Evolutionary conservation across 2,329 filamentous ascomycete species (phyloP).

Genomic region (Chaetomium sp.): DNA sequence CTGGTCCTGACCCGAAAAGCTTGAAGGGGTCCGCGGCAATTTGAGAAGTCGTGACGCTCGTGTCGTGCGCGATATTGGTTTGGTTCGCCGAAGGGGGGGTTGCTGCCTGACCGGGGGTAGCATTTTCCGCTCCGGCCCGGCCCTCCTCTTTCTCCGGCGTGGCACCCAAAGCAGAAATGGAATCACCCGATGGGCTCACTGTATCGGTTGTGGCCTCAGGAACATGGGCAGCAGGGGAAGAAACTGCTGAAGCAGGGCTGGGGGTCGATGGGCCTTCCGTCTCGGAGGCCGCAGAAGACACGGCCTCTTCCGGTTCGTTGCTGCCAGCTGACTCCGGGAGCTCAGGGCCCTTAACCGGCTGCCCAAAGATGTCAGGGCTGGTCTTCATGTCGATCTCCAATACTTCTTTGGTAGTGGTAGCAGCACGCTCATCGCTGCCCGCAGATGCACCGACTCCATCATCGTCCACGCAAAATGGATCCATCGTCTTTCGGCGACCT

Average conservation of each 20-base stretch:
- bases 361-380: conserved; percentile 32
- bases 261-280: background rate
- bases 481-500: conserved; percentile 22
- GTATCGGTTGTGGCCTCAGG: background rate
- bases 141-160: background rate
- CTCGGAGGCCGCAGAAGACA: background rate
- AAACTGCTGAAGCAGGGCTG: background rate
- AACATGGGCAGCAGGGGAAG: background rate
- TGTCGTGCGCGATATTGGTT: background rate
- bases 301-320: background rate
- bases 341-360: background rate
- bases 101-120: conserved; percentile 16
- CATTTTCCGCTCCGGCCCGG: background rate
- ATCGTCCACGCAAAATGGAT: conserved; percentile 9
- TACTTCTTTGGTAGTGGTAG: conserved; percentile 1
- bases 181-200: background rate
- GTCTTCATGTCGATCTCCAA: conserved; percentile 29
- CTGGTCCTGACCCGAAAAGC: background rate
- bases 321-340: background rate
- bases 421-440: no score
- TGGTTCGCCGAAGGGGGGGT: conserved; percentile 1
- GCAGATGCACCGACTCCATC: background rate
- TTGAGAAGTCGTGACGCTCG: background rate
- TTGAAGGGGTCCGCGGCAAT: background rate
- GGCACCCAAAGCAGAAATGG: background rate